Conservation (phyloP, 129 eudicot genomes). For the Flaveria robusta region DNA sequence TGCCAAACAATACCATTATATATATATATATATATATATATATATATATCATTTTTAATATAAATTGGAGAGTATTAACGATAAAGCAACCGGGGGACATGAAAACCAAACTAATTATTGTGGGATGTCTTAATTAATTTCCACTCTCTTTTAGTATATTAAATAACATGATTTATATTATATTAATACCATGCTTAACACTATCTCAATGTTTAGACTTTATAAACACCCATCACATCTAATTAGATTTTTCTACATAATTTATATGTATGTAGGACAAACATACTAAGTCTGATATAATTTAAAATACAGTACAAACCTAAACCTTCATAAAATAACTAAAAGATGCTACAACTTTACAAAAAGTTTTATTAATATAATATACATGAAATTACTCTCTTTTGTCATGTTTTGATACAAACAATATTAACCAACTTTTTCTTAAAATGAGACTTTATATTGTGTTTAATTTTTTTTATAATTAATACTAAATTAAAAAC, state of each 20-base stretch:
- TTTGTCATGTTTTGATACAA: neutral
- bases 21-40: too few species aligned
- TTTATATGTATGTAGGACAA: neutral
- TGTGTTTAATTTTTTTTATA: neutral
- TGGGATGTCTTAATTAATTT: slow-evolving; percentile 24
- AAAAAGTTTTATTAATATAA: neutral
- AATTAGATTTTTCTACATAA: neutral
- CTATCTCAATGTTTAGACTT: slow-evolving; percentile 3
- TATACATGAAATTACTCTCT: neutral
- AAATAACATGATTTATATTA: slow-evolving; percentile 4
- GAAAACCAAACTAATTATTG: slow-evolving; percentile 20
- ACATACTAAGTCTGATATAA: neutral
- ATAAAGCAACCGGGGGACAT: slow-evolving; percentile 24
- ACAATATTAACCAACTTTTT: neutral
- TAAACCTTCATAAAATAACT: neutral
- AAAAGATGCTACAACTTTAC: neutral
- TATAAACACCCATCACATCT: neutral
- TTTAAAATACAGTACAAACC: neutral
- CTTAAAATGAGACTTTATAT: neutral
- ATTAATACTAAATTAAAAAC: too few species aligned
- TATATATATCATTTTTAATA: neutral
- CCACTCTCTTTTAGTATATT: slow-evolving; percentile 9
- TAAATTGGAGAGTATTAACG: neutral
- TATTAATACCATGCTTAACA: slow-evolving; percentile 20
- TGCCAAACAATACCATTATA: slow-evolving; percentile 12